Evolutionary conservation across 1,139 yeast genomes (phyloP).

Genomic region (Suhomyces bolitotheri): DNA sequence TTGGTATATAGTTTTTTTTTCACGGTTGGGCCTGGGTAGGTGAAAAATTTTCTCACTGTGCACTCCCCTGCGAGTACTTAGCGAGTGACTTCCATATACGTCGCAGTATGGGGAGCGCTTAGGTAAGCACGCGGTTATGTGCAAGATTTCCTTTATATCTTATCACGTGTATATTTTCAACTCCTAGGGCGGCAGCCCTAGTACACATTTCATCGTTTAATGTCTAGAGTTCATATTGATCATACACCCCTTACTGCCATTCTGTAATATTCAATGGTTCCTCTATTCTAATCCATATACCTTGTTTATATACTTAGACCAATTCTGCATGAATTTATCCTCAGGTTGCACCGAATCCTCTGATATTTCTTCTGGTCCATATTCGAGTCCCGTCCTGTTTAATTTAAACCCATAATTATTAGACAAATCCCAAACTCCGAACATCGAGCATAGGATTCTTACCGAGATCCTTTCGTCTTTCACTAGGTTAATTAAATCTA

Average conservation of each 20-base stretch:
- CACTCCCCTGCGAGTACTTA: constrained; percentile 12
- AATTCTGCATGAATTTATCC: constrained; percentile 11
- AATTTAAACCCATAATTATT: constrained; percentile 24
- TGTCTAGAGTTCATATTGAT: no score
- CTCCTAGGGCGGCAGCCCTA: constrained; percentile 16
- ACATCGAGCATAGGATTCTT: constrained; percentile 31
- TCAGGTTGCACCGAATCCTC: background rate
- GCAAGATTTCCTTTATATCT: constrained; percentile 1
- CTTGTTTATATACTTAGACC: constrained; percentile 22
- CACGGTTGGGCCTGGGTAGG: constrained; percentile 11
- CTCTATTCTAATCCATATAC: constrained; percentile 24
- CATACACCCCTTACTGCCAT: no score
- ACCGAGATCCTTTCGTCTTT: constrained; percentile 26
- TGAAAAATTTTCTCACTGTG: constrained; percentile 15
- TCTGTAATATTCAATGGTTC: no score
- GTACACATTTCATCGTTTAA: no score
- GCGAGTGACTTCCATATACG: background rate
- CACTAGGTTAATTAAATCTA: constrained; percentile 19
- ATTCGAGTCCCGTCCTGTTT: background rate
- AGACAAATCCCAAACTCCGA: constrained; percentile 37
- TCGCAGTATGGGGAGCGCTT: constrained; percentile 4
- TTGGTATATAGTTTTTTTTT: constrained; percentile 11
- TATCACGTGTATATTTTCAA: constrained; percentile 10
- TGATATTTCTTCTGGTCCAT: background rate
- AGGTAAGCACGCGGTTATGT: constrained; percentile 3